Evolutionary conservation across 2,329 filamentous ascomycete genomes (phyloP), one percentile per base, ranked within the genome.

Genomic region (Penicillium sp.): DNA sequence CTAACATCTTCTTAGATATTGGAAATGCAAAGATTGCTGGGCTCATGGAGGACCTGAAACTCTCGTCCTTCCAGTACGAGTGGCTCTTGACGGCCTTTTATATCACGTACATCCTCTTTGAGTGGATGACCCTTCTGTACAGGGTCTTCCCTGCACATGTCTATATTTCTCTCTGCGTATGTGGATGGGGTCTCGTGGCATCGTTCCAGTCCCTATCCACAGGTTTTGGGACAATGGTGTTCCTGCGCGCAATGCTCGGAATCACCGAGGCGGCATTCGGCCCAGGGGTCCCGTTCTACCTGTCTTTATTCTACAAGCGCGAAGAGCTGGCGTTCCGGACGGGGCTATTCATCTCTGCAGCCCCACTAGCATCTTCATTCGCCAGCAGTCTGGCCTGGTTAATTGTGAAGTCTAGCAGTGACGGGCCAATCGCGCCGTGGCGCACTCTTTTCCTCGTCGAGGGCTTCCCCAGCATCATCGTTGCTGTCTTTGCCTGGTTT

Each of bases 401-500:
- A 23, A 94, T 97, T 64, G 85, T 93, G 55, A 88, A 86, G 69
- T 70, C 92, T 15, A 91, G 87, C 55, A 79, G 86, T 52, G 71
- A 83, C 63, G 82, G 85, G 1, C 90, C 90, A 17, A 88, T 96
- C 54, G 90, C 91, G 0, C 87, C 91, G 4, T 96, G 93, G 93
- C 86, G 93, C n/a, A 83, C 93, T 2, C 82, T 96, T 30, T 96
- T 96, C 71, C 83, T 96, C 7, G 69, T 94, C 13, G 93, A 96
- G 75, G 93, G 92, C 1, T 94, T 96, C 63, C 93, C 93, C 1
- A 92, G 90, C 29, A 85, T 96, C 48, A 64, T 96, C 8, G 86
- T 91, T 13, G 89, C 91, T 6, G 86, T 90, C 0, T 83, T 89
- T 65, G 90, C 91, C 13, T 96, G 88, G 89, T 81, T 83, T 57